Base-by-base conservation (phyloP, 805 yeast species). In the Cyberlindnera galapagoensis region DNA sequence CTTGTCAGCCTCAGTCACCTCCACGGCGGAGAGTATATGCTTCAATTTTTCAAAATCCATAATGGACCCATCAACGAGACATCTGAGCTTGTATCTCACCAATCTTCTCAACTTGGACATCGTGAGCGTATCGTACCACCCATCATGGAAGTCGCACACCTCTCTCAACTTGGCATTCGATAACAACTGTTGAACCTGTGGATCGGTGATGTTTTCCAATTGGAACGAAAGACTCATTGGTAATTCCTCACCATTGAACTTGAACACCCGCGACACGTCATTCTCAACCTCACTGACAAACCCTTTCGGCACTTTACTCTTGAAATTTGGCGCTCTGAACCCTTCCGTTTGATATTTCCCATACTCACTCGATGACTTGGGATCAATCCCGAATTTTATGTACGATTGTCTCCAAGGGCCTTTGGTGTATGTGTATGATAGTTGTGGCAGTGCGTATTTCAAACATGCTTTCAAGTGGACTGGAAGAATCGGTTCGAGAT, bases 401-500 rank as follows among this genome's bases (percentile, higher is more conserved):
- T 80, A 86, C 9, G 92, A 74, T 38, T 85, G 86, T 46, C 97
- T 69, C 95, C 95, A 92, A 0, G 97, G 98, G 0, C 98, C 98
- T 49, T 81, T 82, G 22, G 81, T 75, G 52, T 77, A 82, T 25
- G 85, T 70, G 52, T 76, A 92, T 0, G 95, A 71, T 0, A 86
- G 81, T 52, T 83, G 80, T 0, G 97, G 95, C 30, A 92, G 55
- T 0, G 96, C 94, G 41, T 71, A 77, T 45, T 81, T 77, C 26
- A 90, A 42, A 49, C 74, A 49, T 55, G 54, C 45, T 56, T 60
- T 42, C 55, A 60, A 35, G 47, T 63, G 39, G 15, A 54, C 50
- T 0, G 84, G 80, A 4, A 77, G 61, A 31, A 76, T 61, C 6
- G 67, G 63, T 35, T 62, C 65, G 15, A 88, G 52, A 42, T 83